Evolutionary conservation across 768 basidiomycete genomes (phyloP), one percentile per base, ranked within the genome.

Genomic region (Polyporus arcularius): DNA sequence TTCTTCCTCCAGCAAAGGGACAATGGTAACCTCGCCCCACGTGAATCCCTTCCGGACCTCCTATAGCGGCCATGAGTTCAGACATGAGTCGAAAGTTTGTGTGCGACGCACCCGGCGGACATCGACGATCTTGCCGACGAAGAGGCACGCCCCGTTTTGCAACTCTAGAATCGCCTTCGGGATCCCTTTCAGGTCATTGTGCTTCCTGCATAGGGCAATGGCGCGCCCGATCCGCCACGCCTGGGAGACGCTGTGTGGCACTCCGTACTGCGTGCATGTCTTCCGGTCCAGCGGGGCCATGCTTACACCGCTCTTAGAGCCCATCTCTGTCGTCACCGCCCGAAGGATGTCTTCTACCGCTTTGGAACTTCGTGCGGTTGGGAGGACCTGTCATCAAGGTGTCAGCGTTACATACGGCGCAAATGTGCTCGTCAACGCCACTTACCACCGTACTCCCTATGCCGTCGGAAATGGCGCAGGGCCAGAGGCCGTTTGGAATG

Each of bases 171-270:
- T 74, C 9, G 72, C 70, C 6, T 63, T 21, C 4, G 73, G 69
- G 11, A 77, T 68, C 30, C 63, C 58, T 57, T 75, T 75, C 46
- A 82, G 70, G 57, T 76, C 73, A 52, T 77, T 83, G 50, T 72
- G 74, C 70, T 80, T 79, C 48, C 82, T 76, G 58, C 81, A 80
- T 4, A 81, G 75, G 6, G 80, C 78, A 15, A 87, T 78, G 0
- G 85, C 85, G 32, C 83, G 75, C 9, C 87, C 87, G 21, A 88
- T 79, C 48, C 82, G 73, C 87, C 87, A 88, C 9, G 82, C 81
- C 68, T 84, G 77, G 21, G 85, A 87, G 11, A 85, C 77, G 30
- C 82, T 84, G 45, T 80, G 82, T 2, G 77, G 74, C 15, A 85
- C 58, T 7, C 70, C 73, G 51, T 71, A 74, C 11, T 68, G 49